phyloP scores from a whole-genome alignment of 2,329 filamentous ascomycete genomes.

The Claviceps cyperi region DNA sequence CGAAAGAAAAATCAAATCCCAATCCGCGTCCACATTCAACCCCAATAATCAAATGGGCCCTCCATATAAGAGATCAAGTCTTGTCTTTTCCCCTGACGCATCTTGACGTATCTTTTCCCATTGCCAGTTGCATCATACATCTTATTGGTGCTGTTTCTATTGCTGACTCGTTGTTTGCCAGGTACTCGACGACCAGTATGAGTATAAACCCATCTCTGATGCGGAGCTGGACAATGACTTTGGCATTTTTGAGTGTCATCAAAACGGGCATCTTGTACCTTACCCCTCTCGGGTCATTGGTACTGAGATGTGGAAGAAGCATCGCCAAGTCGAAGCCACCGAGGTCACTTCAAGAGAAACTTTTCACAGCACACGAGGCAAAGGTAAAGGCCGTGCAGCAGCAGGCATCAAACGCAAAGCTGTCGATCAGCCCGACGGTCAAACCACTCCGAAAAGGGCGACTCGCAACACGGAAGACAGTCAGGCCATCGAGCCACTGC shows the following conservation, averaged over 20 bases:
- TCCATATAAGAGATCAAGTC: too few relatives aligned
- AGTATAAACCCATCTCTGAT: conserved; percentile 30
- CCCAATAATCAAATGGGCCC: too few relatives aligned
- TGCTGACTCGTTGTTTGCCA: conserved; percentile 10
- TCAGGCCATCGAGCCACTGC: conserved; percentile 11
- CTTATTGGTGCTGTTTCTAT: background rate
- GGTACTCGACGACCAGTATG: conserved; percentile 29
- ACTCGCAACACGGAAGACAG: conserved; percentile 20
- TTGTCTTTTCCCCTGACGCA: conserved; percentile 1
- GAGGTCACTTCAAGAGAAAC: conserved; percentile 15
- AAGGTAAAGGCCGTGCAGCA: conserved; percentile 19
- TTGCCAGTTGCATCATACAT: background rate
- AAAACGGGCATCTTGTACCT: conserved; percentile 28
- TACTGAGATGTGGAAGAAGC: conserved; percentile 27
- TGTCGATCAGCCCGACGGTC: conserved; percentile 32
- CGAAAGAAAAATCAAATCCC: too few relatives aligned
- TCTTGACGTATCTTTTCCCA: background rate
- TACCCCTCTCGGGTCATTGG: conserved; percentile 29
- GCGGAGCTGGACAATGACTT: conserved; percentile 28
- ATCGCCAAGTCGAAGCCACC: conserved; percentile 23
- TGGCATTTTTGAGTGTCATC: conserved; percentile 26
- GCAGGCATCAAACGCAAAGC: conserved; percentile 34
- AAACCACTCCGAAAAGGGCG: conserved; percentile 34
- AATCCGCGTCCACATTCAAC: too few relatives aligned
- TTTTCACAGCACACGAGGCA: conserved; percentile 15